Percentiles rank a stretch among this genome's conserved stretches.
Evolutionary conservation across 352 stramenopile species (phyloP).

Genomic region (Pythium brassicae): DNA sequence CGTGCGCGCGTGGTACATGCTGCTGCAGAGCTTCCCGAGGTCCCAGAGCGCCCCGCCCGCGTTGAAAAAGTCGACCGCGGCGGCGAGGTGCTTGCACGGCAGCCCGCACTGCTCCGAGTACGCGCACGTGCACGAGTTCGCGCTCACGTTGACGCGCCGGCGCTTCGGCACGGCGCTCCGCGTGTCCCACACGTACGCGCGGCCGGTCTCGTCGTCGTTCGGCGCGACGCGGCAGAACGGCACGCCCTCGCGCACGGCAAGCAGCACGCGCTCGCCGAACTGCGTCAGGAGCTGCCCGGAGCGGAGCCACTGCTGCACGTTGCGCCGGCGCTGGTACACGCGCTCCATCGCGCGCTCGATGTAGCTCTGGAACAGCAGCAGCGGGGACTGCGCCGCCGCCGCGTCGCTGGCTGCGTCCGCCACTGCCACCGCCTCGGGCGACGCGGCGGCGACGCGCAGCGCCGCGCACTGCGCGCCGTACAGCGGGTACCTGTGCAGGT

Average conservation of each 20-base stretch:
- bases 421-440: slow-evolving; percentile 12
- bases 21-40: slow-evolving; percentile 24
- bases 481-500: slow-evolving; percentile 30
- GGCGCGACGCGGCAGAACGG: slow-evolving; percentile 33
- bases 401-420: too few species aligned
- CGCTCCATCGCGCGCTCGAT: slow-evolving; percentile 39
- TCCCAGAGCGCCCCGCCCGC: slow-evolving; percentile 21
- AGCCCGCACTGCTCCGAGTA: slow-evolving; percentile 36
- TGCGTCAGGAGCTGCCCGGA: slow-evolving; percentile 25
- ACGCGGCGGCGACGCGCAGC: slow-evolving; percentile 17
- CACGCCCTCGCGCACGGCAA: slow-evolving; percentile 26
- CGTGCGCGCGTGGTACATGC: slow-evolving; percentile 27
- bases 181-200: slow-evolving; percentile 42
- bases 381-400: slow-evolving; percentile 19
- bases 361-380: slow-evolving; percentile 34
- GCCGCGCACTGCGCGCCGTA: slow-evolving; percentile 36
- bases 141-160: slow-evolving; percentile 35
- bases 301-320: slow-evolving; percentile 19
- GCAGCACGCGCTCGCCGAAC: slow-evolving; percentile 26
- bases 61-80: slow-evolving; percentile 37
- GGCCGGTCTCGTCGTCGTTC: slow-evolving; percentile 36
- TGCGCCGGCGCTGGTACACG: slow-evolving; percentile 30
- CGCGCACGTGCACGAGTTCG: slow-evolving; percentile 29
- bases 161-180: slow-evolving; percentile 30
- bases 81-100: slow-evolving; percentile 40